Evolutionary conservation across 2,329 filamentous ascomycete species (phyloP).

Genomic region (Cryphonectria parasitica): DNA sequence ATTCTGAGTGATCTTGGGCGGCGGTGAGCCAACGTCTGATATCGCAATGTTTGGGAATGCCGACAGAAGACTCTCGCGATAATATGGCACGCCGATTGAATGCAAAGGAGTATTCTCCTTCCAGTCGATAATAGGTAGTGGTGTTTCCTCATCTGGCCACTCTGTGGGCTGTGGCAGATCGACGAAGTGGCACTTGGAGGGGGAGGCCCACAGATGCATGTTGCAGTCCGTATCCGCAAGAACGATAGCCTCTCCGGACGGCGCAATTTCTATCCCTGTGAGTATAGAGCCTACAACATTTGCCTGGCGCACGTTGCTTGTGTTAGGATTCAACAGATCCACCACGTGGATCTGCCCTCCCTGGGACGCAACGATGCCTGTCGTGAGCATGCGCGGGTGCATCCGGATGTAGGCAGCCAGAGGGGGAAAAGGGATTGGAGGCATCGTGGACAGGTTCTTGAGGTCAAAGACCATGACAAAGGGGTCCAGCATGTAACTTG

Average conservation of each 20-base stretch:
- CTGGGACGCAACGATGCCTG: conserved; percentile 90
- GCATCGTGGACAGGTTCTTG: conserved; percentile 84
- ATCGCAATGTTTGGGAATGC: conserved; percentile 85
- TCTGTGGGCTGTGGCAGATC: conserved; percentile 79
- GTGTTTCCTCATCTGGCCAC: conserved; percentile 69
- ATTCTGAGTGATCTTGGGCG: conserved; percentile 72
- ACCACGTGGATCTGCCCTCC: conserved; percentile 94
- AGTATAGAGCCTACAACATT: conserved; percentile 72
- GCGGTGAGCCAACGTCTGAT: conserved; percentile 84
- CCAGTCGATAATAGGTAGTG: conserved; percentile 67
- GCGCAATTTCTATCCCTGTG: conserved; percentile 81
- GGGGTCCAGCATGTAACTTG: conserved; percentile 81
- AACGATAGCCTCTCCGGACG: conserved; percentile 83
- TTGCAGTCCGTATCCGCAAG: conserved; percentile 78
- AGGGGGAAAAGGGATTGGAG: conserved; percentile 89
- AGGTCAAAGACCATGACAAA: conserved; percentile 96
- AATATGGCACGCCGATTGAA: conserved; percentile 88
- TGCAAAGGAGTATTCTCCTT: conserved; percentile 77
- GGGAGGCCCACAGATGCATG: conserved; percentile 88
- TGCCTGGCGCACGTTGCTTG: conserved; percentile 81
- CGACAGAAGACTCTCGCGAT: conserved; percentile 84
- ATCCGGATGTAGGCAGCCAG: conserved; percentile 94
- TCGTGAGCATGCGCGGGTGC: conserved; percentile 94
- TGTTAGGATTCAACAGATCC: conserved; percentile 91
- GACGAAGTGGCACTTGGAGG: conserved; percentile 82